phyloP scores from a whole-genome alignment of 2,329 filamentous ascomycete genomes.

The Talaromyces rugulosus region DNA sequence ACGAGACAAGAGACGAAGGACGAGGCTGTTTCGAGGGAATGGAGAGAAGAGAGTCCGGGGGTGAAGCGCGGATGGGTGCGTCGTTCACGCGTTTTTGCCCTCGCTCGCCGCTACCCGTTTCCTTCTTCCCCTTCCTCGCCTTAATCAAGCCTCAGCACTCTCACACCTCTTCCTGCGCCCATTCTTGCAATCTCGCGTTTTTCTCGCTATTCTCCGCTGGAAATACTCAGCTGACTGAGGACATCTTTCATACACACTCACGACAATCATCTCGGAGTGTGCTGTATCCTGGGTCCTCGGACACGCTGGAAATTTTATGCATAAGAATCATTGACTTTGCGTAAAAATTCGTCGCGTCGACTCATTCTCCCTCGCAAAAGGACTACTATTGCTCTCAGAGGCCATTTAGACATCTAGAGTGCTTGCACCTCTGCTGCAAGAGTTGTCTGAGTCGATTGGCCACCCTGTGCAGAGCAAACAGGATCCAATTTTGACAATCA shows the following conservation, averaged over 20 bases:
- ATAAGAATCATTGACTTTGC: not conserved
- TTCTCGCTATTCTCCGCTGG: constrained; percentile 8
- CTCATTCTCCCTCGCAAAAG: not conserved
- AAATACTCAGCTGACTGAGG: not conserved
- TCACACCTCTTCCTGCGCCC: not conserved
- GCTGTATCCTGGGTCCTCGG: not conserved
- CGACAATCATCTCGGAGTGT: not conserved
- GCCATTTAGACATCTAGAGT: not conserved
- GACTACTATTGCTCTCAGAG: not conserved
- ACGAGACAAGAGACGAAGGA: not conserved
- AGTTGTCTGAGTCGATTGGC: not conserved
- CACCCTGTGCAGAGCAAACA: not conserved
- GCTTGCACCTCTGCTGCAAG: not conserved
- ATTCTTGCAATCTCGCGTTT: constrained; percentile 10
- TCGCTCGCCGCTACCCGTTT: constrained; percentile 12
- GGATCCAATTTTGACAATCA: not conserved
- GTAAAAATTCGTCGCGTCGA: not conserved
- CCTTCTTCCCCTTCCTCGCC: constrained; percentile 4
- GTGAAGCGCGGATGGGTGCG: constrained; percentile 3
- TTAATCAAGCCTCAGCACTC: not conserved
- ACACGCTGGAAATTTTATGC: not conserved
- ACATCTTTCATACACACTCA: not conserved
- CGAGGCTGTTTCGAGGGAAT: not conserved
- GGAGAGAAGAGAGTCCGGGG: not conserved
- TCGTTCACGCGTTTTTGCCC: constrained; percentile 16